Base-by-base conservation (phyloP, 1,284 basidiomycete species). In the Malassezia caprae region DNA sequence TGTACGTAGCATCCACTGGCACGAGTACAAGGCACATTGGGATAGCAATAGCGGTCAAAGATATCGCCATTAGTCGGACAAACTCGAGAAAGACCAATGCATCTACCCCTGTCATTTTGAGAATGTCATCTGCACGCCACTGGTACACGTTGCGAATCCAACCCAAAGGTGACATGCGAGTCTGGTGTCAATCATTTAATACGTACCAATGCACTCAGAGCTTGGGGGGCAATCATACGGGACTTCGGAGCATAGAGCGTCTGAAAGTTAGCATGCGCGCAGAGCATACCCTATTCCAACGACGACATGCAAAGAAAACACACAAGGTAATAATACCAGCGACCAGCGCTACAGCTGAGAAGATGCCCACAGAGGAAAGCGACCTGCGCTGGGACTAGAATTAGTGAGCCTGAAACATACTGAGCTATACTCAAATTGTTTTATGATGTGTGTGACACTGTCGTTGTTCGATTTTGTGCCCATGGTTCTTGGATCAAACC, bases 31-130 rank as follows among this genome's bases (percentile, higher is more conserved):
- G 82, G 63, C 86, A 87, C 40, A 83, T 79, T 47, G 89, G 77
- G 48, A 72, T 26, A 28, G 67, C 65, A 21, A 74, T 57, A 1
- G 60, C 57, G 19, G 64, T 62, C 30, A 65, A 56, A 50, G 66
- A 62, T 48, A 52, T 61, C 24, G 90, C 83, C 69, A 87, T 81
- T 78, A 99, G 84, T 58, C 90, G 84, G 26, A 86, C 80, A 75
- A 98, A 96, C 21, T 91, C 85, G 17, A 99, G 82, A 76, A 88
- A 99, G 12, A 87, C 82, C 47, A 90, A 85, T 0, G 91, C 93
- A 73, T 99, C 94, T 19, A 96, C 65, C 28, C 80, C 93, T 67
- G 65, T 60, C 40, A 74, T 65, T 35, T 43, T 15, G 53, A 53
- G 40, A 52, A 61, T 46, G 37, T 51, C 17, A 56, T 17, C 41